These are phyloP conservation scores for Astrothelium macrocarpum DNA, from an alignment of 495 filamentous ascomycete species.

Conservation along the genomic window DNA sequence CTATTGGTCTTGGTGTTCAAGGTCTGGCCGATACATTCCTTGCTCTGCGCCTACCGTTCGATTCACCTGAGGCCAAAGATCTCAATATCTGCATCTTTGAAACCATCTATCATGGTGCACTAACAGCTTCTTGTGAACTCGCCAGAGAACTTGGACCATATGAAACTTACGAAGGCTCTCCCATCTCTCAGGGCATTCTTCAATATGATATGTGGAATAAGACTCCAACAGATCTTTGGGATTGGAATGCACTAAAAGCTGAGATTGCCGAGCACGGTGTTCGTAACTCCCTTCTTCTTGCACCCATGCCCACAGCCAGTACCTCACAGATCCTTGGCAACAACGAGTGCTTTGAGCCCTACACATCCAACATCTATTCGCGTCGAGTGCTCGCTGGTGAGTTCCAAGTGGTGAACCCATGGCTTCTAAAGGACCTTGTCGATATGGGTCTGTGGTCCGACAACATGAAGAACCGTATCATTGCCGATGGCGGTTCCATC, in stretches of 20 bases:
- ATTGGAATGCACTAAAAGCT: conserved; percentile 83
- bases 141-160: conserved; percentile 78
- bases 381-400: conserved; percentile 96
- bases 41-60: conserved; percentile 91
- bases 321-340: conserved; percentile 95
- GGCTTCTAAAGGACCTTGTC: conserved; percentile 95
- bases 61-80: conserved; percentile 83
- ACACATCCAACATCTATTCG: conserved; percentile 98
- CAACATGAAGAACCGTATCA: conserved; percentile 99
- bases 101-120: conserved; percentile 94
- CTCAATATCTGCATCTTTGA: conserved; percentile 98
- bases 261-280: conserved; percentile 85
- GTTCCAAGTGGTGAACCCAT: conserved; percentile 99
- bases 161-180: conserved; percentile 83
- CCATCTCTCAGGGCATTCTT: conserved; percentile 87
- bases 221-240: conserved; percentile 88
- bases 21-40: conserved; percentile 98
- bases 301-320: conserved; percentile 94
- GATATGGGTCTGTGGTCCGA: conserved; percentile 98
- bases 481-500: conserved; percentile 88
- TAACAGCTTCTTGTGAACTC: conserved; percentile 79
- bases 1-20: conserved; percentile 92
- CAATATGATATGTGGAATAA: conserved; percentile 99
- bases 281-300: conserved; percentile 87
- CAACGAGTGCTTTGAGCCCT: conserved; percentile 99